phyloP scores from a whole-genome alignment of 192 early-diverging fungal species.

The Chytriomyces sp. region DNA sequence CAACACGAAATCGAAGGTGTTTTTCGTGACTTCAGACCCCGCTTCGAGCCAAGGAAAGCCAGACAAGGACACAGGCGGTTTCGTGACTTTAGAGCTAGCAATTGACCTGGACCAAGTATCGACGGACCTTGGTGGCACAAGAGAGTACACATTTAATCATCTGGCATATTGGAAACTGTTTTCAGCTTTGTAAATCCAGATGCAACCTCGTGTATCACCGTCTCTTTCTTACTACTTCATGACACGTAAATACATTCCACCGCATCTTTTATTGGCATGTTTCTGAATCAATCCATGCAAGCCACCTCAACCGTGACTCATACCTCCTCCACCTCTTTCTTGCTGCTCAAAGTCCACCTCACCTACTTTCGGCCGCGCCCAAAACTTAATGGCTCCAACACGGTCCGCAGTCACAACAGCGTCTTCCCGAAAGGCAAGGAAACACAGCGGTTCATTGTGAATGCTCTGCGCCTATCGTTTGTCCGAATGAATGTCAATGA shows the following conservation, averaged over 20 bases:
- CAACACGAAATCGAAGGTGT: slow-evolving; percentile 79
- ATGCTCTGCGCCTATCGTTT: slow-evolving; percentile 41
- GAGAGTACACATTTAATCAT: slow-evolving; percentile 67
- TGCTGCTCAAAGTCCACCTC: no score
- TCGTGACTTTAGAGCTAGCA: slow-evolving; percentile 50
- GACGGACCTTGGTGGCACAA: slow-evolving; percentile 70
- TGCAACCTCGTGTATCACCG: no score
- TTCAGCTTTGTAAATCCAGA: no score
- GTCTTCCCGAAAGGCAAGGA: slow-evolving; percentile 69
- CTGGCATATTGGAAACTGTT: slow-evolving; percentile 65
- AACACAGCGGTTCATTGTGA: slow-evolving; percentile 63
- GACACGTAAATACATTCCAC: no score
- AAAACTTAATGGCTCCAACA: slow-evolving; percentile 72
- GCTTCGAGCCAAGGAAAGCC: slow-evolving; percentile 7
- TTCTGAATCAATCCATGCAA: no score
- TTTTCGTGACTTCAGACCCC: slow-evolving; percentile 30
- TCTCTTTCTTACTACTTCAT: no score
- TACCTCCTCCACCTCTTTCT: no score
- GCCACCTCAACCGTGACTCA: no score
- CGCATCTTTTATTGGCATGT: no score
- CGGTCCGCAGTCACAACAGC: slow-evolving; percentile 74
- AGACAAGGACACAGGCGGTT: slow-evolving; percentile 29
- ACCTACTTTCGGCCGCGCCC: slow-evolving; percentile 67
- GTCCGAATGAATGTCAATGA: neutral
- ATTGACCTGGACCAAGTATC: slow-evolving; percentile 61